phyloP scores from a whole-genome alignment of 129 eudicot species.

The Arctium lappa region DNA sequence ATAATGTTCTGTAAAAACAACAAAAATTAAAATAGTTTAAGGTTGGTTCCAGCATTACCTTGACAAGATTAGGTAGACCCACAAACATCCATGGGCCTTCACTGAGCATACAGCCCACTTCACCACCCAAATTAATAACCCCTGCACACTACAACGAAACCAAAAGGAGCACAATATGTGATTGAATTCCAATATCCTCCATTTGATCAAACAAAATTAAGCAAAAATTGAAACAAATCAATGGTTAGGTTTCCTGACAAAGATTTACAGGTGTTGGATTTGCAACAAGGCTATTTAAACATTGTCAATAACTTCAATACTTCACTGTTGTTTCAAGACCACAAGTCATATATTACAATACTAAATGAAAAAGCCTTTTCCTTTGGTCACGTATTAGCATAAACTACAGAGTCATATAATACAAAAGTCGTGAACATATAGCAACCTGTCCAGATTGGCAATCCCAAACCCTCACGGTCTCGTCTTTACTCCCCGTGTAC shows the following conservation, averaged over 20 bases:
- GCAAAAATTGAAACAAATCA: background rate
- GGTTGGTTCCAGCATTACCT: conserved; percentile 41
- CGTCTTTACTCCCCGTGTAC: conserved; percentile 87
- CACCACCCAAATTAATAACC: conserved; percentile 64
- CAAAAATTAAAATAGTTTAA: background rate
- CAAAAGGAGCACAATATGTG: conserved; percentile 20
- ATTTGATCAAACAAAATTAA: background rate
- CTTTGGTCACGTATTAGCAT: background rate
- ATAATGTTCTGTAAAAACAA: background rate
- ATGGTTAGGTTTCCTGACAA: background rate
- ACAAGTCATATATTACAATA: background rate
- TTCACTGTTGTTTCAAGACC: background rate
- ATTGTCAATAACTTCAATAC: background rate
- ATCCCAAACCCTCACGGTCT: conserved; percentile 91
- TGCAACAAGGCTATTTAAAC: too few relatives aligned
- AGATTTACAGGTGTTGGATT: background rate
- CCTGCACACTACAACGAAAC: conserved; percentile 60
- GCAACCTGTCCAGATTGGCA: conserved; percentile 98
- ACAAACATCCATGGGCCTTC: conserved; percentile 99
- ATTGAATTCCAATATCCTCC: background rate
- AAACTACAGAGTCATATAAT: background rate
- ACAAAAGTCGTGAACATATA: background rate
- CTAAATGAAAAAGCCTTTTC: too few relatives aligned
- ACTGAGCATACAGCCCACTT: conserved; percentile 89
- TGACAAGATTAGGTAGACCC: conserved; percentile 79